Conservation (phyloP, 2,329 filamentous ascomycete species). For the Orbilia ellipsospora region DNA sequence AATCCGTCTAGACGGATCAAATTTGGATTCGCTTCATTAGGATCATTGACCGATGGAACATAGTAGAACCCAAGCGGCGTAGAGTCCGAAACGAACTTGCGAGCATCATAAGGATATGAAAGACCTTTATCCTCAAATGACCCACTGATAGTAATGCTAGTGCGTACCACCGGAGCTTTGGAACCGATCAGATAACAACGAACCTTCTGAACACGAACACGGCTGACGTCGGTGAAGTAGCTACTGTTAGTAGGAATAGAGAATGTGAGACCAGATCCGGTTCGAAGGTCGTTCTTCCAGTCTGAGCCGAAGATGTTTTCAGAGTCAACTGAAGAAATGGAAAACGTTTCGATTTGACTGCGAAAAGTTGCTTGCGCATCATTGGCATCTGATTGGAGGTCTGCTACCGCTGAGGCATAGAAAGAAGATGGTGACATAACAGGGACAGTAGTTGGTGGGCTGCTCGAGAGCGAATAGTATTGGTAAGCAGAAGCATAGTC, state of each 20-base stretch:
- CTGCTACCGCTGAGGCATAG: slow-evolving; percentile 40
- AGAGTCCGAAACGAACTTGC: slow-evolving; percentile 46
- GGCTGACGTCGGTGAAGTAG: slow-evolving; percentile 32
- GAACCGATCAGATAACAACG: slow-evolving; percentile 41
- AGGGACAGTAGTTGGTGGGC: slow-evolving; percentile 17
- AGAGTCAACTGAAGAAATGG: slow-evolving; percentile 22
- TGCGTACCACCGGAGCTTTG: slow-evolving; percentile 23
- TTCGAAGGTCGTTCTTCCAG: slow-evolving; percentile 35
- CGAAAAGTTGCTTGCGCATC: slow-evolving; percentile 50
- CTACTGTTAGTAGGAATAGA: slow-evolving; percentile 44
- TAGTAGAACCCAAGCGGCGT: slow-evolving; percentile 49
- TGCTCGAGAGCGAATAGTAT: slow-evolving; percentile 40
- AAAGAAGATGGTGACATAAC: slow-evolving; percentile 46
- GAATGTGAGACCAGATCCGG: slow-evolving; percentile 35
- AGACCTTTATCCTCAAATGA: slow-evolving; percentile 44
- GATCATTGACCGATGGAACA: slow-evolving; percentile 45
- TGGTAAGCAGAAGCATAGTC: slow-evolving; percentile 48
- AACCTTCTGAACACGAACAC: slow-evolving; percentile 42
- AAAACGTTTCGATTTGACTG: slow-evolving; percentile 43
- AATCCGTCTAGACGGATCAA: slow-evolving; percentile 35
- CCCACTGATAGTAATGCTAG: slow-evolving; percentile 41
- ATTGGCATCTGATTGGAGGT: slow-evolving; percentile 46
- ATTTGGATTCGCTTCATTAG: slow-evolving; percentile 33
- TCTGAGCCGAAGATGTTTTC: slow-evolving; percentile 29
- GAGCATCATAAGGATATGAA: slow-evolving; percentile 16